Base-by-base conservation (phyloP, 768 basidiomycete genomes). In the Tephrocybe sp. region DNA sequence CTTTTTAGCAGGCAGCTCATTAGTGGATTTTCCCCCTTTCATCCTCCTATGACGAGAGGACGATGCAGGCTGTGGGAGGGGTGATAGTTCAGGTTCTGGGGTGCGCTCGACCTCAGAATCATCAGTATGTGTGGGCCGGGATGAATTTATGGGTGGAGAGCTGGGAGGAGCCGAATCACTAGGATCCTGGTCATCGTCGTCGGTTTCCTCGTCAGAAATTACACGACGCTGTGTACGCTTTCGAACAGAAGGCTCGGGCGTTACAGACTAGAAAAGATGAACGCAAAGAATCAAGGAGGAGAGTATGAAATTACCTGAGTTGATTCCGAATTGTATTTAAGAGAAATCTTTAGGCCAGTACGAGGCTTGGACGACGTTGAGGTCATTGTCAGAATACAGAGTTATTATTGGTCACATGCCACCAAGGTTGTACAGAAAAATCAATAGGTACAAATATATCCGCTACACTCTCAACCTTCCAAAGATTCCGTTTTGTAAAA, bases 401-500 rank as follows among this genome's bases (percentile, higher is more conserved):
- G 5, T 19, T n/a, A 36, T 43, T 43, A 35, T 51, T 44, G 53
- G 45, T 20, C 39, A 39, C 26, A 26, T 26, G 26, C 26, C 26
- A 26, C 7, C 26, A 26, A 20, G 38, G 34, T 19, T 13, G 45
- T 34, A 48, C 48, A 48, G 17, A 36, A 38, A 30, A n/a, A 31
- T 14, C 35, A 4, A 41, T 45, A 48, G 23, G 34, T 47, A 56
- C 10, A 36, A 16, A 34, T n/a, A 22, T 12, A 45, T 52, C 41
- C 50, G 39, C 31, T 58, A 57, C 59, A 60, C 42, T 55, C 56
- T 51, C 52, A 53, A 38, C 30, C 23, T 39, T 23, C 14, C n/a
- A 33, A 11, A 39, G 44, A 23, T 30, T 44, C 48, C 32, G 76
- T 74, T 58, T 82, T 76, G 71, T 92, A 95, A 69, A 89, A 96